Evolutionary conservation across 768 basidiomycete genomes (phyloP), one percentile per base, ranked within the genome.

Genomic region (Xerocomus brunneocitrinus): DNA sequence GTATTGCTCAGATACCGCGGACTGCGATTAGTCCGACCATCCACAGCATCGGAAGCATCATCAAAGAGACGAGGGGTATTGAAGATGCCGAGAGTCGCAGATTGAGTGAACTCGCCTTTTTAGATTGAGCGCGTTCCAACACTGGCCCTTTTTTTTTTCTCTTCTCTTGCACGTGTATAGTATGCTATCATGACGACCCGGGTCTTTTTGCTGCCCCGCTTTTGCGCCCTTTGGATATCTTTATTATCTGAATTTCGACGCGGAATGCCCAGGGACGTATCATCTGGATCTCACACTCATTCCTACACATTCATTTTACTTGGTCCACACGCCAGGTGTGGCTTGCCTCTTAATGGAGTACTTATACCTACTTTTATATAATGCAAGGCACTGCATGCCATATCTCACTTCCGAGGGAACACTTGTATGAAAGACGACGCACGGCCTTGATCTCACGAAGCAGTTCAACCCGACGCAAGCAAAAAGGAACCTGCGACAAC

Each of bases 101-200:
- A 66, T 71, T 88, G 74, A 82, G 83, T 41, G 87, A 90, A 72
- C 64, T 87, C 61, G 86, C 86, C 50, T 90, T 89, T 63, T 68
- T 86, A 63, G 58, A 70, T 57, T 70, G 67, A 70, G 54, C 30
- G 49, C 22, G 39, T 50, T 13, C 32, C 19, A 0, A 31, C 8
- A 8, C 28, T 8, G 24, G 24, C 31, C 14, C 41, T 51, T 34
- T 47, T 46, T 41, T 49, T 28, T 30, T 49, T 28, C 27, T 8
- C 5, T 13, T n/a, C 42, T 50, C 9, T 50, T 47, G 39, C 49
- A 39, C 53, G 44, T 51, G 49, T 50, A 39, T n/a, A 22, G 12
- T 41, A 41, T 41, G 25, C 40, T 24, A 25, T 13, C 40, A 25
- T 41, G 38, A 43, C 42, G 42, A 30, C 41, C 12, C 35, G 38